A percentile compares a stretch with the other conserved stretches of the same genome.
Conservation (phyloP, 1,139 yeast species). For the Meyerozyma sp. region DNA sequence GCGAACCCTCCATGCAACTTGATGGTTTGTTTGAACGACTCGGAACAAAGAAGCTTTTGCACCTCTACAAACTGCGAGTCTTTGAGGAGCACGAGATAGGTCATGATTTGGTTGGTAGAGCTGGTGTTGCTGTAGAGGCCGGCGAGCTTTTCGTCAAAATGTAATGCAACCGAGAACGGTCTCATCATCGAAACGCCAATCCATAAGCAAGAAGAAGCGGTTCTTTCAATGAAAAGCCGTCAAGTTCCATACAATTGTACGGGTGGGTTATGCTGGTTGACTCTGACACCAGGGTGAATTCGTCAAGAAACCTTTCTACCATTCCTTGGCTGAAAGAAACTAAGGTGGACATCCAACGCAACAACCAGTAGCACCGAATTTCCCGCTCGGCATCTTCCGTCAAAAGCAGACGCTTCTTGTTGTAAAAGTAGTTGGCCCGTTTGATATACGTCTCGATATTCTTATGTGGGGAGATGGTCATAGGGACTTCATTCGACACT, state of each 20-base stretch:
- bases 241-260: neutral
- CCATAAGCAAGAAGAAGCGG: neutral
- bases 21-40: neutral
- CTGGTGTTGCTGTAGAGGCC: neutral
- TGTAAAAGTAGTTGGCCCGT: constrained; percentile 1
- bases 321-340: constrained; percentile 7
- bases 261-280: neutral
- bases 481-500: neutral
- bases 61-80: constrained; percentile 6
- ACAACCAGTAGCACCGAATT: constrained; percentile 4
- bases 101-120: neutral
- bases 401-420: neutral
- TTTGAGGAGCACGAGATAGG: constrained; percentile 3
- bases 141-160: neutral
- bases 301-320: constrained; percentile 5
- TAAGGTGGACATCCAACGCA: constrained; percentile 8
- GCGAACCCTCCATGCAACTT: constrained; percentile 5
- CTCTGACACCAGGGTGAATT: constrained; percentile 5
- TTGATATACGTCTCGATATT: constrained; percentile 1
- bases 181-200: neutral
- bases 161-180: neutral
- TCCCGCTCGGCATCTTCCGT: neutral
- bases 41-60: constrained; percentile 1
- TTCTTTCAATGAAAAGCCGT: neutral
- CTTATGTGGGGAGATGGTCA: neutral